phyloP scores from a whole-genome alignment of 306 rosid species.

The Ceratonia siliqua region DNA sequence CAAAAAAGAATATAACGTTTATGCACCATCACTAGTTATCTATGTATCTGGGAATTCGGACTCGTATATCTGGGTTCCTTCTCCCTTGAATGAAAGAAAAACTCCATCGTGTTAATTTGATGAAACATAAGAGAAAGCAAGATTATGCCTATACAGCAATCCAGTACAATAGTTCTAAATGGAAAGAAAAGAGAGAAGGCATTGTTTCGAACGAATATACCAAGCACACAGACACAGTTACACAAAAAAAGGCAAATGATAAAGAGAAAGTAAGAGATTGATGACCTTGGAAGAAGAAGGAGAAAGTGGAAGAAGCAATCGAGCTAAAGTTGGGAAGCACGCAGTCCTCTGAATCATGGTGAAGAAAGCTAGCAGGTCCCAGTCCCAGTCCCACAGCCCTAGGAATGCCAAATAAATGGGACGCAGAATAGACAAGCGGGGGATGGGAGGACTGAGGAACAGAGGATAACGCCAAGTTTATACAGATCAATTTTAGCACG shows the following conservation, averaged over 20 bases:
- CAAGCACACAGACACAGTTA: too few species aligned
- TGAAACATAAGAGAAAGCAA: too few species aligned
- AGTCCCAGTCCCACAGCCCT: background rate
- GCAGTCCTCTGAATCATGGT: slow-evolving; percentile 17
- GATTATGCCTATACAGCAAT: too few species aligned
- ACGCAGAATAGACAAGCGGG: background rate
- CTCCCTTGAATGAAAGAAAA: too few species aligned
- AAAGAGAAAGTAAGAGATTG: background rate
- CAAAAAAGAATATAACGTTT: too few species aligned
- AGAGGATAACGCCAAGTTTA: background rate
- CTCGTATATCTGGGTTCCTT: too few species aligned
- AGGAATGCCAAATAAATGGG: background rate
- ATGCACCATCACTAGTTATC: too few species aligned
- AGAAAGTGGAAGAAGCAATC: background rate
- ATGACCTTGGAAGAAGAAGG: background rate
- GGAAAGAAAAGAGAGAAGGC: too few species aligned
- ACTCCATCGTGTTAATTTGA: too few species aligned
- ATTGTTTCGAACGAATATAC: too few species aligned
- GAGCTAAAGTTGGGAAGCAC: background rate
- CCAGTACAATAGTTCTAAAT: background rate
- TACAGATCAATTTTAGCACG: background rate
- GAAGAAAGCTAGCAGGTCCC: background rate
- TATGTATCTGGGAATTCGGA: too few species aligned
- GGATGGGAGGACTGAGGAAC: background rate
- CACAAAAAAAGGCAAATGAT: background rate